Evolutionary conservation across 345 rosid genomes (phyloP), one percentile per base, ranked within the genome.

Genomic region (Melastoma malabathricum): DNA sequence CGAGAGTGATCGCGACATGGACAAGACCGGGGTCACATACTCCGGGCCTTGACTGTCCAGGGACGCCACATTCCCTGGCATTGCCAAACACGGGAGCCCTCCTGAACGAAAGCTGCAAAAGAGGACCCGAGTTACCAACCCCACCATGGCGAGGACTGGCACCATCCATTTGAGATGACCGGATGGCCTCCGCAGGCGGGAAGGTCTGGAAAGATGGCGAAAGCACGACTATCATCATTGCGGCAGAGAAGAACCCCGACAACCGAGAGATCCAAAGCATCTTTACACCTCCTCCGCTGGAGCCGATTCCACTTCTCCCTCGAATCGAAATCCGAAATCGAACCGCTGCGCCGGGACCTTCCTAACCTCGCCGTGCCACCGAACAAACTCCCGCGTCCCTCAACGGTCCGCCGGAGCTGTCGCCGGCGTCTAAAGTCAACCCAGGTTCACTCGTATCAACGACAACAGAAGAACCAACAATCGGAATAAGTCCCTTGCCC

Each of bases 181-280:
- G 79, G 58, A 79, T 84, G 52, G 98, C 97, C 64, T 80, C 95
- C 0, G 98, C 97, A 0, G 98, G 98, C 14, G 98, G 86, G 25
- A 88, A 81, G 0, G 97, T 82, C 48, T 84, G 93, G 23, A 85
- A 74, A 3, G 95, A 85, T 16, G 95, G 95, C 2, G 95, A 84
- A 18, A 92, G 76, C 25, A 85, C 77, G 54, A 88, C 72, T 75
- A 83, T 69, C 16, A 72, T 71, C 77, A 88, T 58, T 15, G 83
- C 78, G 41, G 79, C 84, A 1, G 82, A 80, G 74, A 83, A 69
- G 54, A 83, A 65, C 29, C 84, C 79, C 2, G 82, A 75, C 43
- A 83, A 68, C 19, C 80, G 68, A 65, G 74, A 59, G 50, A 75
- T 46, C 87, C 87, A 83, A 13, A 71, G 75, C 92, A 83, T 83